A percentile compares a stretch with the other conserved stretches of the same genome.
Conservation (phyloP, 225 moss, liverwort and hornwort species). For the Pleurozium schreberi region DNA sequence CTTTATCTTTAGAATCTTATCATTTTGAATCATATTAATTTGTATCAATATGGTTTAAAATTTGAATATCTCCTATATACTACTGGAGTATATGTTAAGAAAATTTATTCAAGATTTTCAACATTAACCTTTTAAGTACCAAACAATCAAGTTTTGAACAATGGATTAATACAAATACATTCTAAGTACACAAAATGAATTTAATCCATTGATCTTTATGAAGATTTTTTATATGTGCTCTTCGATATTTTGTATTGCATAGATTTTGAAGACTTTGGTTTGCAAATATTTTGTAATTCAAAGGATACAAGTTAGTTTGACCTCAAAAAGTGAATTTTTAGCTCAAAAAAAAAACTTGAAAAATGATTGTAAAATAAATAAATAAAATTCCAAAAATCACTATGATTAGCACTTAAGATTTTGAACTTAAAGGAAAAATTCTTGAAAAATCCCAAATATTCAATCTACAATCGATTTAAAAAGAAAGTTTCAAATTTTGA, state of each 20-base stretch:
- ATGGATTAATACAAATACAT: fast-evolving
- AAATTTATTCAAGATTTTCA: background rate
- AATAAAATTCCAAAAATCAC: background rate
- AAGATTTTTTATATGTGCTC: background rate
- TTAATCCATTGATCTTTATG: background rate
- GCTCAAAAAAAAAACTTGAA: fast-evolving
- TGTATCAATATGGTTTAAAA: background rate
- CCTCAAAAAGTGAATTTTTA: background rate
- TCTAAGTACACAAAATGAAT: background rate
- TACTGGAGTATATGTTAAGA: fast-evolving
- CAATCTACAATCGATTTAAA: background rate
- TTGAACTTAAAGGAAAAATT: background rate
- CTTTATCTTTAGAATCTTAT: background rate
- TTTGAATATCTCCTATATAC: background rate
- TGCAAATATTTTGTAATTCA: background rate
- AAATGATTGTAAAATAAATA: background rate
- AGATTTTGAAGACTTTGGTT: background rate
- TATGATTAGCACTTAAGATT: background rate
- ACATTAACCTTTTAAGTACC: fast-evolving
- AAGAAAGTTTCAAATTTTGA: background rate
- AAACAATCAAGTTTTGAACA: background rate
- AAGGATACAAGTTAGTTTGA: background rate
- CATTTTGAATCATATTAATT: background rate
- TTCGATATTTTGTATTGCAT: fast-evolving
- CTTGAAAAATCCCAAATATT: background rate